Evolutionary conservation across 1,284 basidiomycete genomes (phyloP).

Genomic region (Ceratobasidium sp.): DNA sequence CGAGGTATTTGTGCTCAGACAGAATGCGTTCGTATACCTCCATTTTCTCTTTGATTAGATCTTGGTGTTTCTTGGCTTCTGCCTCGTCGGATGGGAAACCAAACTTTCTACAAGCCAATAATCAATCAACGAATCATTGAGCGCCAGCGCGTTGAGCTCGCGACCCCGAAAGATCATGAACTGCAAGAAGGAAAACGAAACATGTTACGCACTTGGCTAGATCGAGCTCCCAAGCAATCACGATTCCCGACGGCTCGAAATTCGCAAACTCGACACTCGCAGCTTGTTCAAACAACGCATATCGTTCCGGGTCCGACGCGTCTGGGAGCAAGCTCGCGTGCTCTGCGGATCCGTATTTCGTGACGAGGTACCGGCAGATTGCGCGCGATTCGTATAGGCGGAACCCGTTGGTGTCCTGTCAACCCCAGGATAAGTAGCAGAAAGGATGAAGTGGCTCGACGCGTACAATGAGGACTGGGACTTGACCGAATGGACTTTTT

Average conservation of each 20-base stretch:
- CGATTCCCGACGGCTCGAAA: conserved; percentile 51
- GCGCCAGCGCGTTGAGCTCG: too few species aligned
- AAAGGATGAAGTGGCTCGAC: background rate
- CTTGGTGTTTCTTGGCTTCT: conserved; percentile 55
- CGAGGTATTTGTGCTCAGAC: conserved; percentile 62
- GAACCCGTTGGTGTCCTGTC: conserved; percentile 47
- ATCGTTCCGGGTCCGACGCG: conserved; percentile 55
- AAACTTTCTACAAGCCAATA: background rate
- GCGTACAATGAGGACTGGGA: conserved; percentile 42
- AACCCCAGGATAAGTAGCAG: background rate
- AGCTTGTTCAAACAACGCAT: conserved; percentile 57
- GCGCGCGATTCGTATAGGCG: conserved; percentile 63
- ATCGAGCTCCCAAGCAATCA: conserved; percentile 5
- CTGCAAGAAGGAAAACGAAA: background rate
- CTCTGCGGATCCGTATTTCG: conserved; percentile 58
- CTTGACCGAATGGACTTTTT: conserved; percentile 36
- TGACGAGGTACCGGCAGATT: conserved; percentile 65
- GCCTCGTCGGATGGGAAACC: conserved; percentile 52
- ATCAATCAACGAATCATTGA: background rate
- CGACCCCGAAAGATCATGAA: too few species aligned
- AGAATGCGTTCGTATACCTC: conserved; percentile 65
- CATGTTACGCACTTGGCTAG: conserved; percentile 1
- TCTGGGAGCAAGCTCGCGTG: conserved; percentile 54
- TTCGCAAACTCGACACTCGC: conserved; percentile 55
- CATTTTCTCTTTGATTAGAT: conserved; percentile 58